Evolutionary conservation across 1,139 yeast species (phyloP), one percentile per base, ranked within the genome.

Genomic region (Suhomyces bribrorum): DNA sequence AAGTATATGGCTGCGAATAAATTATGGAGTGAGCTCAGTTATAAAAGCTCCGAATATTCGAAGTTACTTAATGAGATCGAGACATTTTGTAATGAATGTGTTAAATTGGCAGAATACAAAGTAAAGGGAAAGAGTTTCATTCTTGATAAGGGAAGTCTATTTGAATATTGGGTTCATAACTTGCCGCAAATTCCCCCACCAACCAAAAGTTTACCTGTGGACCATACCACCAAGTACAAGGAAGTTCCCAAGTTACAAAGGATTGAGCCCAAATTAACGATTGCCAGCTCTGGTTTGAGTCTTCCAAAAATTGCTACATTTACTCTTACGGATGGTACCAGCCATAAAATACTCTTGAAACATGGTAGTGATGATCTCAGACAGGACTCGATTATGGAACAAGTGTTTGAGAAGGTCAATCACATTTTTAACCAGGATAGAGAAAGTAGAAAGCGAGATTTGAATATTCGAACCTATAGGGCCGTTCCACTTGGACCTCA

Each of bases 371-470:
- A 94, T 61, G 98, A 94, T 61, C 64, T 92, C 39, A 69, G 98
- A 39, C 98, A 94, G 60, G 99, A 94, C 61, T 86, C 95, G 0
- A 87, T 92, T 44, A 94, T 94, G 98, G 95, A 90, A 57, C 98
- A 92, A 56, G 97, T 92, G 1, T 94, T 94, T 59, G 84, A 75
- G 18, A 87, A 89, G 56, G 96, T 89, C 14, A 88, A 90, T 53
- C 64, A 69, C n/a, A 75, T 90, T 30, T 73, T 92, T 44, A 59
- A 53, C 12, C 69, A 68, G 25, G 81, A 86, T 52, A 69, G 73
- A 36, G 78, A 76, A 30, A 74, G 95, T 0, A 59, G 81, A 25
- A 72, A 64, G 34, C 61, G 92, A 13, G 62, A 71, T 1, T 64
- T 92, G 37, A 67, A 75, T 5, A 77, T 92, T 2, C 64, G 96